These are phyloP conservation scores for Carex pumila DNA, from an alignment of 176 grass and related monocot genomes.

Conservation along the genomic window DNA sequence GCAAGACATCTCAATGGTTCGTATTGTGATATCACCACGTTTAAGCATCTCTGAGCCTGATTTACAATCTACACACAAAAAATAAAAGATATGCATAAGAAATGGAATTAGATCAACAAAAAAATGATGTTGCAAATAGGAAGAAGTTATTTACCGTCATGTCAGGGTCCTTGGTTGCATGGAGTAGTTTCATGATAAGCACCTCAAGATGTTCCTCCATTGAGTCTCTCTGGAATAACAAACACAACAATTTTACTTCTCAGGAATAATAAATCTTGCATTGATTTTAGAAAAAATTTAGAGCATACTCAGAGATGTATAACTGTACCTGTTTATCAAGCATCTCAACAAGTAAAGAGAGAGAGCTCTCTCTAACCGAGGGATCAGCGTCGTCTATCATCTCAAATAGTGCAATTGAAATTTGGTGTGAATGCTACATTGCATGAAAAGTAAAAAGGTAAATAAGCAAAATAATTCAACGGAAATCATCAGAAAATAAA, in stretches of 20 bases:
- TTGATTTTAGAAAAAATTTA: slow-evolving; percentile 17
- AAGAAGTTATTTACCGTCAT: slow-evolving; percentile 48
- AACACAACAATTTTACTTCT: slow-evolving; percentile 12
- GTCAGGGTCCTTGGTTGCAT: slow-evolving; percentile 66
- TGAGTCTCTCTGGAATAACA: slow-evolving; percentile 41
- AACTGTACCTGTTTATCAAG: slow-evolving; percentile 60
- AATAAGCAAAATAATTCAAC: slow-evolving; percentile 10
- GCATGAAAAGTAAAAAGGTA: background rate
- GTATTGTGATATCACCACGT: slow-evolving; percentile 50
- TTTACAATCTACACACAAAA: slow-evolving; percentile 61
- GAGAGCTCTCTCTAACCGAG: slow-evolving; percentile 58
- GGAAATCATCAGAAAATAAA: background rate
- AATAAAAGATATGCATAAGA: background rate
- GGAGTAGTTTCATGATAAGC: slow-evolving; percentile 64
- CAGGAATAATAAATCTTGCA: background rate
- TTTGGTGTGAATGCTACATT: slow-evolving; percentile 60
- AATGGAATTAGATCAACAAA: background rate
- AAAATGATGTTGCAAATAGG: background rate
- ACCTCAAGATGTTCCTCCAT: slow-evolving; percentile 66
- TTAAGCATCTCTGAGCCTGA: slow-evolving; percentile 81
- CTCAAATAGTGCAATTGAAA: slow-evolving; percentile 64
- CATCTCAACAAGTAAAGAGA: slow-evolving; percentile 68
- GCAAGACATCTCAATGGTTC: slow-evolving; percentile 69
- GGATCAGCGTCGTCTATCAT: slow-evolving; percentile 64
- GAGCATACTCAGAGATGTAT: background rate